Percentiles rank a stretch among this genome's conserved stretches.
phyloP scores from a whole-genome alignment of 805 yeast species.

The Spathaspora hagerdaliae region DNA sequence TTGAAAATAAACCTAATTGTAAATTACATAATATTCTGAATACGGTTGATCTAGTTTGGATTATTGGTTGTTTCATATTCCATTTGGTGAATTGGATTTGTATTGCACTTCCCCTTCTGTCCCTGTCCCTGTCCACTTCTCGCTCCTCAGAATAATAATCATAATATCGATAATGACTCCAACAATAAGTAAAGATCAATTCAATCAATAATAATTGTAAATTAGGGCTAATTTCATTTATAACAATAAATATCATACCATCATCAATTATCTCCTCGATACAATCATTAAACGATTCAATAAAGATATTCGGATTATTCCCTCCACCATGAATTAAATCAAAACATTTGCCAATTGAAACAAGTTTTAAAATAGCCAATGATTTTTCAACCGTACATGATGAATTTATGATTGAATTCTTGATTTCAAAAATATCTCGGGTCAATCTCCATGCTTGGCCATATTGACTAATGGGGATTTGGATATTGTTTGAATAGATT shows the following conservation, averaged over 20 bases:
- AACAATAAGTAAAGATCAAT: conserved; percentile 40
- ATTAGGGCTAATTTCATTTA: conserved; percentile 15
- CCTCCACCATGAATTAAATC: conserved; percentile 16
- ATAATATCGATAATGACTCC: conserved; percentile 40
- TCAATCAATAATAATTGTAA: conserved; percentile 34
- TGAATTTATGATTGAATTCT: conserved; percentile 6
- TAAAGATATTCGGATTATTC: conserved; percentile 9
- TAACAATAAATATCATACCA: conserved; percentile 27
- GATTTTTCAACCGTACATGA: conserved; percentile 13
- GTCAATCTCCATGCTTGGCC: conserved; percentile 20
- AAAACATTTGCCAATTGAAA: conserved; percentile 17
- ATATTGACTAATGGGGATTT: conserved; percentile 13
- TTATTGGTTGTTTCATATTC: conserved; percentile 26
- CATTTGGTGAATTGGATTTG: conserved; percentile 24
- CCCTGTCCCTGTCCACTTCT: no score
- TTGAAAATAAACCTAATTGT: conserved; percentile 21
- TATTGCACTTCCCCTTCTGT: conserved; percentile 4
- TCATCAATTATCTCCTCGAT: conserved; percentile 39
- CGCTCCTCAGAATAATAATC: not conserved
- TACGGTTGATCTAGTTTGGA: conserved; percentile 24
- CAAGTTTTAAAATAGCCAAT: conserved; percentile 9
- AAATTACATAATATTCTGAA: conserved; percentile 32
- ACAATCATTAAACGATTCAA: conserved; percentile 25
- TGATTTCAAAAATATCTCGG: conserved; percentile 16
- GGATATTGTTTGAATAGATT: conserved; percentile 7